Base-by-base conservation (phyloP, 202 grass and related monocot species). In the Cymbopogon flexuosus region DNA sequence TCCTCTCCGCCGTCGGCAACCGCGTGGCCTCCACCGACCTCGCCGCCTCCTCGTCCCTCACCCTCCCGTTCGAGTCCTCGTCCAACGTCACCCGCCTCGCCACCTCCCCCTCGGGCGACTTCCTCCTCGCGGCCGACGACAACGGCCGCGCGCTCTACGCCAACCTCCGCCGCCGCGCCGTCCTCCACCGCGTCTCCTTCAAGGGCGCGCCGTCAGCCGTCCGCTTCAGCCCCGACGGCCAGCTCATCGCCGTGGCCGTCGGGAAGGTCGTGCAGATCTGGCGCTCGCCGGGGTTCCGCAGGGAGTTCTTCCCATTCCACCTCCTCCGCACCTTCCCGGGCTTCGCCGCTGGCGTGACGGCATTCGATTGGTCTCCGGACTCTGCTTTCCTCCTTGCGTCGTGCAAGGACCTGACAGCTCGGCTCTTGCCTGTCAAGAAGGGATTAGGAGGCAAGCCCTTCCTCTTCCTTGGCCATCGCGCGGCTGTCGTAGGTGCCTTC, bases 301-400 rank as follows among this genome's bases (percentile, higher is more conserved):
- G 68, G 86, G 92, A 95, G 70, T 98, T 98, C 83, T 95, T 98
- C 54, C 90, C 90, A 8, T 98, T 98, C 76, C 88, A 98, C 72
- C 95, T 95, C 64, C 86, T 93, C 78, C 88, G 86, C 75, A 98
- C 86, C 14, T 91, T 89, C 73, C 85, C 95, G 0, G 95, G 91
- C 56, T 98, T 88, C 73, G 34, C 80, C 16, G 88, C 88, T 19
- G 72, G 85, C 8, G 82, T 95, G 67, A 98, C 95, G 36, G 42
- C 90, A 19, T 88, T 98, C 62, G 92, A 98, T 22, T 98, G 90
- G 95, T 93, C 92, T 33, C 92, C 92, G 3, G 95, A 95, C 76
- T 98, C 95, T 18, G 73, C 88, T 5, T 91, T 84, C 56, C 88
- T 98, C 62, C 92, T 98, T 14, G 92, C 80, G 10, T 86, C 92